A percentile compares a stretch with the other conserved stretches of the same genome.
Conservation (phyloP, 176 grass and related monocot genomes). For the Cenchrus americanus region DNA sequence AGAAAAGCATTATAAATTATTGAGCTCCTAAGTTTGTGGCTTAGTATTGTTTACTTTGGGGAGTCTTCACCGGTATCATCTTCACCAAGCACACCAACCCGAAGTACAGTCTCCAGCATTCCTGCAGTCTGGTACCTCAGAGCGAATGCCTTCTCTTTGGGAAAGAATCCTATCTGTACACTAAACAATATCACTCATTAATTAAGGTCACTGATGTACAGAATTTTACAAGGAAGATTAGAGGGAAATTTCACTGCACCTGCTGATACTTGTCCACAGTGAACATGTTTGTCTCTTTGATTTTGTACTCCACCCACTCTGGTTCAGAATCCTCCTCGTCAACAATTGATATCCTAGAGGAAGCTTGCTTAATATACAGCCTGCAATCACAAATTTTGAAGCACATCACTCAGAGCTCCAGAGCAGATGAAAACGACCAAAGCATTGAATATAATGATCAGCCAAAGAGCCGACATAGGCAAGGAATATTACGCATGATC, state of each 20-base stretch:
- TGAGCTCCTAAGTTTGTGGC: not conserved
- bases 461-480: not conserved
- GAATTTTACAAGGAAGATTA: not conserved
- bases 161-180: slow-evolving; percentile 91
- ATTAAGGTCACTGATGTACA: not conserved
- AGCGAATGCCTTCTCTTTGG: slow-evolving; percentile 73
- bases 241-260: slow-evolving; percentile 53
- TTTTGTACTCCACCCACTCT: slow-evolving; percentile 95
- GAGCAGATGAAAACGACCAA: not conserved
- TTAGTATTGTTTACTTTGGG: slow-evolving; percentile 60
- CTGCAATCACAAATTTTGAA: slow-evolving; percentile 46
- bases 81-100: slow-evolving; percentile 88
- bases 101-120: slow-evolving; percentile 91
- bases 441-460: not conserved
- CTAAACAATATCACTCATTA: slow-evolving; percentile 45
- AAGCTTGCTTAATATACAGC: slow-evolving; percentile 86
- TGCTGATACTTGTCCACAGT: slow-evolving; percentile 97
- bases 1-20: not conserved
- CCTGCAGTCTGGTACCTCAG: slow-evolving; percentile 90
- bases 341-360: slow-evolving; percentile 59
- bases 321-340: slow-evolving; percentile 65
- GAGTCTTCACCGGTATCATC: slow-evolving; percentile 86
- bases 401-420: not conserved
- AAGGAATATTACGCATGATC: not conserved
- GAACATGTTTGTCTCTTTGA: slow-evolving; percentile 97